Base-by-base conservation (phyloP, 768 basidiomycete species). In the Termitomyces sp. region DNA sequence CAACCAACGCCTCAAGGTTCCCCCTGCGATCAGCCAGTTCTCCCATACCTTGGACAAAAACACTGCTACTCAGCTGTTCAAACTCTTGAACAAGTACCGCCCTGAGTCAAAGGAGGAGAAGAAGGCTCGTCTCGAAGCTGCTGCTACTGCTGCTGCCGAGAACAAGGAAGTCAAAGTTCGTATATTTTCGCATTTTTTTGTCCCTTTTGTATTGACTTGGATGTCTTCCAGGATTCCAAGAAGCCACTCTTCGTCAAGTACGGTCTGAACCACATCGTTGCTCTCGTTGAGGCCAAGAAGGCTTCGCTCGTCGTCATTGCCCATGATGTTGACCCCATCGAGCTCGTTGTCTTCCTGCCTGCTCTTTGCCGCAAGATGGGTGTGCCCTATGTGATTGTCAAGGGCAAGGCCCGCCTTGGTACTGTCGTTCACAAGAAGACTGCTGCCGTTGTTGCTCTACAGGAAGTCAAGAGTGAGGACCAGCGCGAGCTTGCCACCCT, bases 321-420 rank as follows among this genome's bases (percentile, higher is more conserved):
- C 38, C 93, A 98, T 72, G 95, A 98, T 72, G 96, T 99, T 60
- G 96, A 99, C 82, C 96, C 96, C 43, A 97, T 98, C 63, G 96
- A 99, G 78, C 89, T 99, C 67, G 96, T 99, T 64, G 85, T 99
- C 76, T 98, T 92, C 88, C 83, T 98, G 59, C 96, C 96, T 57
- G 94, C 96, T 56, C 87, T 98, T 60, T 98, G 96, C 81, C 88
- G 94, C 76, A 98, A 98, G 87, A 98, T 98, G 95, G 95, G 95
- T 73, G 90, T 98, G 35, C 95, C 95, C 42, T 98, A 98, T 77
- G 92, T 94, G 63, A 97, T 99, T 64, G 94, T 96, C 66, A 98
- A 98, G 80, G 90, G 91, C 77, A 98, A 98, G 79, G 93, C 96
- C 57, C 92, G 96, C 72, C 92, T 98, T 68, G 96, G 96, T 66